Base-by-base conservation (phyloP, 2,329 filamentous ascomycete species). In the Colletotrichum somersetense region DNA sequence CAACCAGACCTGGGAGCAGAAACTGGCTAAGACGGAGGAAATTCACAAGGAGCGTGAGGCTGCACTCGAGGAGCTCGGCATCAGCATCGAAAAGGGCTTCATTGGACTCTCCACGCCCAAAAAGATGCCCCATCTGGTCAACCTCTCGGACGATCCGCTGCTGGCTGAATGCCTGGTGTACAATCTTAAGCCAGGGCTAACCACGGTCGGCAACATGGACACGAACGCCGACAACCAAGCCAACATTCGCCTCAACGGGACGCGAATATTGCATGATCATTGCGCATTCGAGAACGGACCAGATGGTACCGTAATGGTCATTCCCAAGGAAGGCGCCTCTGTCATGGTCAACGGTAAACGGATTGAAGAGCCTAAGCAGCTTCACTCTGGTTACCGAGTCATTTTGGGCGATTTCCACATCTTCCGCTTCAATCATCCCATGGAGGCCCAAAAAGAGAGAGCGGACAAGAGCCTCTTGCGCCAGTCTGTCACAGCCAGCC, bases 1-100 rank as follows among this genome's bases (percentile, higher is more conserved):
- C 66, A 99, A 99, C 78, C 95, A 99, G 83, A 99, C 96, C 0
- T 99, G 96, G 96, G 96, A 99, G 83, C 90, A 99, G 83, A 98
- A 98, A 82, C 85, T 99, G 73, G 88, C 91, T 75, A 98, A 97
- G 84, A 99, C 96, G 0, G 96, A 99, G 81, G 91, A 96, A 76
- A 98, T 99, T 67, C 96, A 99, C 85, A 98, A 97, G 80, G 96
- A 99, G 82, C 91, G 96, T 76, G 96, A 99, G 82, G 91, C 95
- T 59, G 96, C 96, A 12, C 85, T 99, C 57, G 96, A 99, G 84
- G 96, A 99, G 81, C 88, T 99, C 55, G 96, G 96, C 75, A 98
- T 99, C 83, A 98, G 95, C 81, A 99, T 99, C 75, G 96, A 99
- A 80, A 99, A 99, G 81, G 96, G 96, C 8, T 98, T 98, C 78